phyloP scores from a whole-genome alignment of 768 basidiomycete species.

The Tulasnella calospora region DNA sequence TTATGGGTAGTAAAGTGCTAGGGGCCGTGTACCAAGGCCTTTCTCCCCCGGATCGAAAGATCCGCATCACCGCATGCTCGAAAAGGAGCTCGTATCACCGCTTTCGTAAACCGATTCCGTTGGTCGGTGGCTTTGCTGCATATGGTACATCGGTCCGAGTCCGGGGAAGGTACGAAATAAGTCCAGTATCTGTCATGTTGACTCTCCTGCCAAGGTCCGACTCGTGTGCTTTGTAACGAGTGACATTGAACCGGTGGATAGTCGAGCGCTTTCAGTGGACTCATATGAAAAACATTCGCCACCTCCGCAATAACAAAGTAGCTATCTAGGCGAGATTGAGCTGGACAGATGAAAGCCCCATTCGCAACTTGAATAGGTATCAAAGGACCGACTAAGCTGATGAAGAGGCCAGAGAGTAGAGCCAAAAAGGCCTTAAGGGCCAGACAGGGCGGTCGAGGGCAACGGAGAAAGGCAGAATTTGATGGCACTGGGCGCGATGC shows the following conservation, averaged over 20 bases:
- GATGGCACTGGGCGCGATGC: not conserved
- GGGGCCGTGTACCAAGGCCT: not conserved
- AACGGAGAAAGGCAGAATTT: conserved; percentile 7
- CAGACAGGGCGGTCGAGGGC: not conserved
- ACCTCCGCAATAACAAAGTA: not conserved
- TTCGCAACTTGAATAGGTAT: not conserved
- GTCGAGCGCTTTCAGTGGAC: too few relatives aligned
- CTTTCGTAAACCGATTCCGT: conserved; percentile 1
- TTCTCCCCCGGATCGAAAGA: not conserved
- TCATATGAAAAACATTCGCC: too few relatives aligned
- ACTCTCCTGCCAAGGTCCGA: not conserved
- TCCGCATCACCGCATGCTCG: not conserved
- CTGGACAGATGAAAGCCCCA: conserved; percentile 1
- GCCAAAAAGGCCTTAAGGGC: conserved; percentile 4
- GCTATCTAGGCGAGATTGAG: not conserved
- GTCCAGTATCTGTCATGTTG: too few relatives aligned
- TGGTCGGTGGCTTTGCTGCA: not conserved
- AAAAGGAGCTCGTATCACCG: not conserved
- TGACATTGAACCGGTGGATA: not conserved
- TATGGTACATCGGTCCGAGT: not conserved
- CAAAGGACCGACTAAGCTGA: not conserved
- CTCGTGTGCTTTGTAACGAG: not conserved
- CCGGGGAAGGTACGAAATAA: not conserved
- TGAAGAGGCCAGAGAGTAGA: not conserved
- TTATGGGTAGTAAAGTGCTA: not conserved